Evolutionary conservation across 805 yeast genomes (phyloP).

Genomic region (Zygosaccharomyces bisporus): DNA sequence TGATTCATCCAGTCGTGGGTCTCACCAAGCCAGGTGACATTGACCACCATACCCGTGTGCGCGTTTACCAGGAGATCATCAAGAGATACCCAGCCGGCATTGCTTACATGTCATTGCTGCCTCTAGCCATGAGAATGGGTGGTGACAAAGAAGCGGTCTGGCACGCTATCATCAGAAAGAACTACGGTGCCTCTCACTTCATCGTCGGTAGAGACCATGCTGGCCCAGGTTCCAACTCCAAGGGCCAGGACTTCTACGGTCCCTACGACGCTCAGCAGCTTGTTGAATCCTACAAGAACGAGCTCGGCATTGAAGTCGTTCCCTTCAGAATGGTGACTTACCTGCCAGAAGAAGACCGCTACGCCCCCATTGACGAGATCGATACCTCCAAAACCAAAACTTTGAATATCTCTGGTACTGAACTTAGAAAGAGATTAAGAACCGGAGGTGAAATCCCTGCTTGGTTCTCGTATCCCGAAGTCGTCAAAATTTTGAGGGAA

Average conservation of each 20-base stretch:
- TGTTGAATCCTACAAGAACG: conserved; percentile 69
- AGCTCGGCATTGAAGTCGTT: conserved; percentile 83
- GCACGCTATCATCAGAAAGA: conserved; percentile 96
- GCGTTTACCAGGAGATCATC: conserved; percentile 87
- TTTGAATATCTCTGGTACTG: conserved; percentile 91
- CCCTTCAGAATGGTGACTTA: conserved; percentile 97
- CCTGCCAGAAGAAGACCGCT: conserved; percentile 90
- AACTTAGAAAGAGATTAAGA: conserved; percentile 80
- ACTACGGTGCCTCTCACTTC: conserved; percentile 94
- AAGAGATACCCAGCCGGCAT: conserved; percentile 92
- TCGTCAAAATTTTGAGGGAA: conserved; percentile 84
- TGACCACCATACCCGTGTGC: conserved; percentile 95
- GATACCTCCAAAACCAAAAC: conserved; percentile 69
- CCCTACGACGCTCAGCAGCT: conserved; percentile 95
- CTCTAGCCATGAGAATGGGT: conserved; percentile 98
- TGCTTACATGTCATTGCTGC: conserved; percentile 83
- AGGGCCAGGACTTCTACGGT: conserved; percentile 92
- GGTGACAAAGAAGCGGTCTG: conserved; percentile 98
- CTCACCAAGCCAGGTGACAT: conserved; percentile 96
- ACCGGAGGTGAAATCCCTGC: conserved; percentile 87
- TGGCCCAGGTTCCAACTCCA: conserved; percentile 86
- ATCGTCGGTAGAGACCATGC: conserved; percentile 98
- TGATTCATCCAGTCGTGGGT: conserved; percentile 96
- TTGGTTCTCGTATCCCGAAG: conserved; percentile 98
- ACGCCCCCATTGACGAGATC: conserved; percentile 91